These are phyloP conservation scores for Colletotrichum chlorophyti DNA, from an alignment of 2,329 filamentous ascomycete genomes.

Conservation along the genomic window DNA sequence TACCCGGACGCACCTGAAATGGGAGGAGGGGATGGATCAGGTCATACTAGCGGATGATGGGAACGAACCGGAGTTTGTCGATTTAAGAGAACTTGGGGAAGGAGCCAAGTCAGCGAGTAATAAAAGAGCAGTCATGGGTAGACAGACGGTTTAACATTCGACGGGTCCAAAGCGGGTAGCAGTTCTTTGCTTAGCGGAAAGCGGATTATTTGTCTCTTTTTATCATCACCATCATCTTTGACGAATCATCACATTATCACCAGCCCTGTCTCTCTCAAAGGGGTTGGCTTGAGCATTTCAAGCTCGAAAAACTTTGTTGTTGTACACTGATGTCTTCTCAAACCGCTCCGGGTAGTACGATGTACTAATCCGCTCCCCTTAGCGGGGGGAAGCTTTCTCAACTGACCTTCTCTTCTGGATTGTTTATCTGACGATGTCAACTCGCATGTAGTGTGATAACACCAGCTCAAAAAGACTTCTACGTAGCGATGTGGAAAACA, in stretches of 20 bases:
- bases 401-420: too few relatives aligned
- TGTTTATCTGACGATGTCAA: too few relatives aligned
- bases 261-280: background rate
- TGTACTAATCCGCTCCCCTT: too few relatives aligned
- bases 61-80: background rate
- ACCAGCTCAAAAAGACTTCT: too few relatives aligned
- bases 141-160: background rate
- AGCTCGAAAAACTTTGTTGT: too few relatives aligned
- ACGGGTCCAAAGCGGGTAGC: slow-evolving; percentile 5
- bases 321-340: too few relatives aligned
- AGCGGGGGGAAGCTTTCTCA: too few relatives aligned
- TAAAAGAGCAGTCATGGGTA: slow-evolving; percentile 7
- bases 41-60: slow-evolving; percentile 22
- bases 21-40: slow-evolving; percentile 20
- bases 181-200: slow-evolving; percentile 6
- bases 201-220: slow-evolving; percentile 21
- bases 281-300: too few relatives aligned
- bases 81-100: background rate
- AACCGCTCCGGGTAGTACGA: too few relatives aligned
- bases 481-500: too few relatives aligned
- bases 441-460: too few relatives aligned
- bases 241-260: slow-evolving; percentile 16
- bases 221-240: slow-evolving; percentile 24
- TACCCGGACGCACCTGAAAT: slow-evolving; percentile 21
- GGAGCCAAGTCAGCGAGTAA: slow-evolving; percentile 7